Evolutionary conservation across 306 rosid species (phyloP).

Genomic region (Vigna mungo): DNA sequence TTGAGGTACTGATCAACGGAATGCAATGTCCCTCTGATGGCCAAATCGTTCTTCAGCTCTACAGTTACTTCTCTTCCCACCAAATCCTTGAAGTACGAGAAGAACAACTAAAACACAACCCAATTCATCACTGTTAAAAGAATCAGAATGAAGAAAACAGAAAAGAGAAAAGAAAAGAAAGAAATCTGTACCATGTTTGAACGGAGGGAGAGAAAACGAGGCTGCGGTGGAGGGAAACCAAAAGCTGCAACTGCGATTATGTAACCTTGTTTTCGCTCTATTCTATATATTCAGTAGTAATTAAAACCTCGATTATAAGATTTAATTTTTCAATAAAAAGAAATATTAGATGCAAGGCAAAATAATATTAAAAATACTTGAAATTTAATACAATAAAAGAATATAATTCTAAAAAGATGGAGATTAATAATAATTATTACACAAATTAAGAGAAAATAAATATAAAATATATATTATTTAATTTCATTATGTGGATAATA

Average conservation of each 20-base stretch:
- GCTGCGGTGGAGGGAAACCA: not conserved
- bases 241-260: not conserved
- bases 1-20: conserved; percentile 99
- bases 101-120: conserved; percentile 71
- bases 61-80: conserved; percentile 98
- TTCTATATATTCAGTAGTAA: too few species aligned
- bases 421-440: too few species aligned
- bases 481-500: too few species aligned
- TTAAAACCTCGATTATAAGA: too few species aligned
- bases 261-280: conserved; percentile 22
- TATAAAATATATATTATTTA: too few species aligned
- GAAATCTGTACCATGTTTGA: conserved; percentile 30
- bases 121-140: not conserved
- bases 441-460: too few species aligned
- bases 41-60: conserved; percentile 96
- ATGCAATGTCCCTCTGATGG: conserved; percentile 89
- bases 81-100: conserved; percentile 98
- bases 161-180: not conserved
- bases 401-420: too few species aligned
- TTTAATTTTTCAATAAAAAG: too few species aligned
- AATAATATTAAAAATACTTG: too few species aligned
- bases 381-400: too few species aligned
- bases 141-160: not conserved
- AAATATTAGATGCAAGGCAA: too few species aligned
- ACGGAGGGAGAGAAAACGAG: not conserved